Evolutionary conservation across 176 grass and related monocot species (phyloP).

Genomic region (Carex littledalei): DNA sequence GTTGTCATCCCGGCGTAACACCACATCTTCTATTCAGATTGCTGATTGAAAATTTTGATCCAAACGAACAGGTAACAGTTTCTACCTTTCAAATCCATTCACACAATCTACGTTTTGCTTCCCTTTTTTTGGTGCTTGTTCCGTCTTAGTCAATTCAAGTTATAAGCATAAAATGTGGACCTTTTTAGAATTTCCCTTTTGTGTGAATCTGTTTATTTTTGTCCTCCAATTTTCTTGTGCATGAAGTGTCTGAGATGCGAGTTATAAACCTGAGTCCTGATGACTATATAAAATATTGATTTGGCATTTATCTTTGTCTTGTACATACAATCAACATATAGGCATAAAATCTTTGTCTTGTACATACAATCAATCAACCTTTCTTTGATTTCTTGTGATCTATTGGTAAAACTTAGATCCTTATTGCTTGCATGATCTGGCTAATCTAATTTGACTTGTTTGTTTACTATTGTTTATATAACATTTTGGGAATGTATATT

Average conservation of each 20-base stretch:
- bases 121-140: background rate
- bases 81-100: background rate
- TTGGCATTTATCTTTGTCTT: background rate
- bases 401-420: background rate
- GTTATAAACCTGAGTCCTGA: background rate
- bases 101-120: background rate
- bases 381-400: background rate
- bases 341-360: background rate
- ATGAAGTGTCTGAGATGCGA: background rate
- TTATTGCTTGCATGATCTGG: background rate
- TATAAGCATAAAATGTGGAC: background rate
- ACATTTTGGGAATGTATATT: background rate
- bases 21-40: background rate
- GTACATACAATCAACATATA: background rate
- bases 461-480: background rate
- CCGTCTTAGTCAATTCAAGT: background rate
- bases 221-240: background rate
- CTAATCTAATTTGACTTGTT: background rate
- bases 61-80: conserved; percentile 7
- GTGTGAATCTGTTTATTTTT: background rate
- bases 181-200: background rate
- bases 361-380: background rate
- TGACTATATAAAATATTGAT: background rate
- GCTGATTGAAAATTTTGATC: background rate
- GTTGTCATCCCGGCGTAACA: conserved; percentile 17